Conservation (phyloP, 2,329 filamentous ascomycete genomes). For the Neodidymelliopsis sp. region DNA sequence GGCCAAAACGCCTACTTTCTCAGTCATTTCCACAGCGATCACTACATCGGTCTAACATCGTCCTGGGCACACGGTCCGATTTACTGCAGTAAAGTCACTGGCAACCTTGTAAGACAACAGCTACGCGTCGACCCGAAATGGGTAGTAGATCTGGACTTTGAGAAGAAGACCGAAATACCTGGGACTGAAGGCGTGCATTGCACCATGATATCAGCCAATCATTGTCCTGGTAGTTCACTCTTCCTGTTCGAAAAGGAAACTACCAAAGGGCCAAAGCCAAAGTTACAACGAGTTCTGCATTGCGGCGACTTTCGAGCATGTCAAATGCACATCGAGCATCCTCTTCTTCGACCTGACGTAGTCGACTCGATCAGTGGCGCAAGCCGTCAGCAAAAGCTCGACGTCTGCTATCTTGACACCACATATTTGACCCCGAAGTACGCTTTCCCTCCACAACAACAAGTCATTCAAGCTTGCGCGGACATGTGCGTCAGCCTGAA, state of each 20-base stretch:
- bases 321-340: conserved; percentile 81
- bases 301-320: conserved; percentile 97
- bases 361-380: conserved; percentile 75
- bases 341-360: conserved; percentile 78
- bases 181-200: conserved; percentile 83
- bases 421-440: conserved; percentile 97
- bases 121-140: conserved; percentile 85
- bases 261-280: conserved; percentile 65
- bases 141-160: conserved; percentile 85
- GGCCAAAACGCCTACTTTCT: conserved; percentile 95
- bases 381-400: conserved; percentile 81
- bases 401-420: conserved; percentile 95
- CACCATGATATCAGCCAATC: conserved; percentile 95
- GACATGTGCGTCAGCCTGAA: conserved; percentile 84
- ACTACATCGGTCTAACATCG: conserved; percentile 89
- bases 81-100: conserved; percentile 93
- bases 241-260: conserved; percentile 88
- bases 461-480: conserved; percentile 87
- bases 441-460: conserved; percentile 86
- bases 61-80: conserved; percentile 94
- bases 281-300: conserved; percentile 82
- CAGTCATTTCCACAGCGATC: conserved; percentile 97
- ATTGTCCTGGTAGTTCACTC: conserved; percentile 92
- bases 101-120: conserved; percentile 85
- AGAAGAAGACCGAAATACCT: conserved; percentile 78